phyloP scores from a whole-genome alignment of 2,329 filamentous ascomycete species.

The Aureobasidium musti region DNA sequence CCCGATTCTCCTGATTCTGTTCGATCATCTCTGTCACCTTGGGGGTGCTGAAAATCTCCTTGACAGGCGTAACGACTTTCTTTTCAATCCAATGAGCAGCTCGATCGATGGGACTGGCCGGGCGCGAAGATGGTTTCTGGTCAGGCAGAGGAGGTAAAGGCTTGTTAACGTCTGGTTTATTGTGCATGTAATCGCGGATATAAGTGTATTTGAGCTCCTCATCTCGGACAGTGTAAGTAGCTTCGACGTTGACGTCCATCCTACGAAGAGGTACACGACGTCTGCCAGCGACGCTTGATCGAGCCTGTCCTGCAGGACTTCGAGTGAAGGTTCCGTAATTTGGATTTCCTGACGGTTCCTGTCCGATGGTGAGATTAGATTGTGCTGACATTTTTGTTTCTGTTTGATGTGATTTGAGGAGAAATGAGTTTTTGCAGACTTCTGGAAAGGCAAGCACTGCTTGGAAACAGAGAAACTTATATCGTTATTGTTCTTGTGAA shows the following conservation, averaged over 20 bases:
- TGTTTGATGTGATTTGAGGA: no score
- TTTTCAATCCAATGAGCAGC: constrained; percentile 11
- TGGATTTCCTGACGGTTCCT: neutral
- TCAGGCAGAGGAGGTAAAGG: constrained; percentile 1
- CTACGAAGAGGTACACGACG: neutral
- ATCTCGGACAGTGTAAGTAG: neutral
- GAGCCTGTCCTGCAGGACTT: neutral
- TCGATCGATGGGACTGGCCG: neutral
- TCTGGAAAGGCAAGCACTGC: neutral
- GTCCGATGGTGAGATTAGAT: neutral
- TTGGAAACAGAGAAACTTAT: neutral
- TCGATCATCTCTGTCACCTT: constrained; percentile 1
- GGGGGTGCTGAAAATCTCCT: neutral
- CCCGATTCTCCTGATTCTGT: neutral
- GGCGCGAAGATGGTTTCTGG: neutral
- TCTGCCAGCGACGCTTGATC: neutral
- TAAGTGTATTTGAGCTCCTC: neutral
- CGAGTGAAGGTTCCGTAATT: neutral
- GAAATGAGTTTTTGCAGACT: neutral
- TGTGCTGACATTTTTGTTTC: neutral
- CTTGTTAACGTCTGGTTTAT: neutral
- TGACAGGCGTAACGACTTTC: constrained; percentile 11
- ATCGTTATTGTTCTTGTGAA: neutral
- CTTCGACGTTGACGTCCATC: neutral
- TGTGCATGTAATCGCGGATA: neutral